These are phyloP conservation scores for Colletotrichum sublineola DNA, from an alignment of 2,329 filamentous ascomycete species.

Conservation along the genomic window DNA sequence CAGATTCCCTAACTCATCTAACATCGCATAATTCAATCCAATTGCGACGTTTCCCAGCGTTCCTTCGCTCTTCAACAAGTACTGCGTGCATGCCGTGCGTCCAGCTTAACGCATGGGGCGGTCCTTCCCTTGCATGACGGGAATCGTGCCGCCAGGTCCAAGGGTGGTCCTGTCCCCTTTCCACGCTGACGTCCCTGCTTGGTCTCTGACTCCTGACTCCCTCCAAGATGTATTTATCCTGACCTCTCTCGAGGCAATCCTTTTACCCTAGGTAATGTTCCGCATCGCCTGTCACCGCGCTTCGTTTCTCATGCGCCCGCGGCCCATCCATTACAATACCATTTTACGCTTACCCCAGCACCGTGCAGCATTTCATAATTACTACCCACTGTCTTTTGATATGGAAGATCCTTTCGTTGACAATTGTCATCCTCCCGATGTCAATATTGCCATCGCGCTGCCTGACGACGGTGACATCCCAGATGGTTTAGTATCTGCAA, in stretches of 20 bases:
- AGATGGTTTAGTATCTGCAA: slow-evolving; percentile 52
- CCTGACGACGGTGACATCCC: slow-evolving; percentile 46
- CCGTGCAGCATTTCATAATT: slow-evolving; percentile 25
- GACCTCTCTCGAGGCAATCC: slow-evolving; percentile 38
- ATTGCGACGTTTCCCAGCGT: slow-evolving; percentile 40
- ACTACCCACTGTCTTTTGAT: slow-evolving; percentile 28
- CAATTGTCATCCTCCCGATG: slow-evolving; percentile 33
- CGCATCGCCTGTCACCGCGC: slow-evolving; percentile 18
- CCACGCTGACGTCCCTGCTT: slow-evolving; percentile 9
- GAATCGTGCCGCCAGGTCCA: background rate
- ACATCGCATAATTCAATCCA: slow-evolving; percentile 44
- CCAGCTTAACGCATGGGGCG: slow-evolving; percentile 3
- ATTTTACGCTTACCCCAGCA: slow-evolving; percentile 24
- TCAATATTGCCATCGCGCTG: slow-evolving; percentile 21
- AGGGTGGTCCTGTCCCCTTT: slow-evolving; percentile 5
- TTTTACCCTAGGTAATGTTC: slow-evolving; percentile 32
- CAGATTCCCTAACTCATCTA: slow-evolving; percentile 44
- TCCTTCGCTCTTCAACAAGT: slow-evolving; percentile 8
- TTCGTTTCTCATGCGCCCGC: slow-evolving; percentile 21
- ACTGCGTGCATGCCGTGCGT: slow-evolving; percentile 22
- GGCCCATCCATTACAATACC: slow-evolving; percentile 24
- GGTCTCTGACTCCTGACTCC: background rate
- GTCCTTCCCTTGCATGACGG: slow-evolving; percentile 17
- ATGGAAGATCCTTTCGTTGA: slow-evolving; percentile 45
- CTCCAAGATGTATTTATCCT: slow-evolving; percentile 23